Evolutionary conservation across 1,284 basidiomycete genomes (phyloP), one percentile per base, ranked within the genome.

Genomic region (Gomphus bonarii): DNA sequence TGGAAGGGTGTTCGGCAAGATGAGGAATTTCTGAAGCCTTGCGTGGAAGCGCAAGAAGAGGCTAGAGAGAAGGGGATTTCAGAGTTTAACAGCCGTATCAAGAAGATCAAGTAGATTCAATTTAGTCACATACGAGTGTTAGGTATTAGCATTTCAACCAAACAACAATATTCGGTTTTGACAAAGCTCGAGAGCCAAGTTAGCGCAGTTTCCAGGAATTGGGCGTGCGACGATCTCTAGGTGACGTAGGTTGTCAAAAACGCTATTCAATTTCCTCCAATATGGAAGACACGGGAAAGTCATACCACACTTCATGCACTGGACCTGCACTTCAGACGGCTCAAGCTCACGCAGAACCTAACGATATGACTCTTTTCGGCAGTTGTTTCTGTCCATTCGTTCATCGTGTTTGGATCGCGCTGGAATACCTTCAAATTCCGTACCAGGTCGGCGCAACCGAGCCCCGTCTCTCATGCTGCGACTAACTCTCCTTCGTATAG

Each of bases 381-480:
- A 78, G 80, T 57, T 85, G 83, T 66, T 87, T 88, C 64, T 87
- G 84, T 66, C 84, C 85, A 0, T 88, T 87, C 63, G 85, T 87
- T 2, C 84, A 88, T 64, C 71, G 85, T 25, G 84, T 80, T 1
- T 88, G 85, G 85, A 73, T 81, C 8, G 76, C 80, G 0, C 72
- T 86, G 40, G 84, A 87, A 66, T 74, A 75, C 60, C 74, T 84
- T n/a, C 73, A 73, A 1, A 75, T 85, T 44, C 75, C 77, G 14
- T 86, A 88, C 69, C 74, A 76, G 64, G 82, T 82, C 59, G 50
- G 25, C 22, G 12, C 28, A 47, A 28, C 10, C 25, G 44, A 47
- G 44, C 22, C 10, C 22, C 28, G 10, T 47, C 22, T 10, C 44
- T 47, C 22, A 20, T 18, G 20, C 7, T 3, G n/a, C 12, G 43